Evolutionary conservation across 2,329 filamentous ascomycete species (phyloP).

Genomic region (Penicillium sp.): DNA sequence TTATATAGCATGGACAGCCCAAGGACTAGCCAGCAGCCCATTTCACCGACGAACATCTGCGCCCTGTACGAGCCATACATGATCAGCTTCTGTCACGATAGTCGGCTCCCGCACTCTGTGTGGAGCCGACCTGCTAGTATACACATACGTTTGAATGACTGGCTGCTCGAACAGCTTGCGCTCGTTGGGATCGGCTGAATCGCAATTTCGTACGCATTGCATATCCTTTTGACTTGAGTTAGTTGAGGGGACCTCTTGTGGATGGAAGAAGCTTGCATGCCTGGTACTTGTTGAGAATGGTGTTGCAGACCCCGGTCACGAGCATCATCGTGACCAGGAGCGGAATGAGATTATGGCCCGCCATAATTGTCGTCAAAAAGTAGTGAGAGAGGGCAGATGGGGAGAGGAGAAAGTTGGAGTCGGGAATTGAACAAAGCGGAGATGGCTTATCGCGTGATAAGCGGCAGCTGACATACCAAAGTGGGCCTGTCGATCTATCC

Average conservation of each 20-base stretch:
- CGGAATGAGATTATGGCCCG: conserved; percentile 69
- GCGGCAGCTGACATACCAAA: conserved; percentile 11
- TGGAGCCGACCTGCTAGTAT: background rate
- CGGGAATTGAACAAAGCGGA: conserved; percentile 12
- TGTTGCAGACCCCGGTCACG: conserved; percentile 93
- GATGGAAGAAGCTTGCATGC: conserved; percentile 47
- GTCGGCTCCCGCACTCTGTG: background rate
- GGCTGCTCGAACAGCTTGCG: conserved; percentile 84
- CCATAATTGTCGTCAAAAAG: conserved; percentile 55
- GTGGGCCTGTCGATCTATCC: background rate
- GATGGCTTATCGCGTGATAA: conserved; percentile 12
- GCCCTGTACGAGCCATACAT: conserved; percentile 42
- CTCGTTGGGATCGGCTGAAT: conserved; percentile 63
- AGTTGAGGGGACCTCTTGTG: background rate
- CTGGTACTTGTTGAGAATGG: conserved; percentile 93
- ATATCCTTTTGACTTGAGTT: conserved; percentile 63
- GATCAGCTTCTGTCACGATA: conserved; percentile 1
- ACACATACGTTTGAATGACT: conserved; percentile 75
- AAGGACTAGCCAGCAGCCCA: conserved; percentile 92
- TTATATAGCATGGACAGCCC: conserved; percentile 66
- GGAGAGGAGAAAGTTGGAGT: conserved; percentile 2
- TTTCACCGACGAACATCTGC: conserved; percentile 97
- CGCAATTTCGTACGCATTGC: conserved; percentile 92
- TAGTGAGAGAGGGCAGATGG: background rate
- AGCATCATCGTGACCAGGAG: conserved; percentile 95